These are phyloP conservation scores for Hyaloscypha finlandica DNA, from an alignment of 495 filamentous ascomycete genomes.

Conservation along the genomic window DNA sequence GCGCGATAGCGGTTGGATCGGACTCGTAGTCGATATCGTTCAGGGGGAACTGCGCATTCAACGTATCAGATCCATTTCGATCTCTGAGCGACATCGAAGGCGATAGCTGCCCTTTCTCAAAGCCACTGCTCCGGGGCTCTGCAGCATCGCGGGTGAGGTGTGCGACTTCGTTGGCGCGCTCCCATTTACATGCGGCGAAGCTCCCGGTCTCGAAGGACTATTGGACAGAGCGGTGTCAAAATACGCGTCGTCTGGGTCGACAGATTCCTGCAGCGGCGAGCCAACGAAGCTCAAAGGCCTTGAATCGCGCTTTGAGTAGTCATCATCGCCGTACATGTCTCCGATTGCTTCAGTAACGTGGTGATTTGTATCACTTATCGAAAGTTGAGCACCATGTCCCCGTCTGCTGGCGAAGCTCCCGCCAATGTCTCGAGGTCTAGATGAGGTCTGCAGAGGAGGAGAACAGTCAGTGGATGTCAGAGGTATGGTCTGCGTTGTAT, in stretches of 20 bases:
- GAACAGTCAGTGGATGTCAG: slow-evolving; percentile 22
- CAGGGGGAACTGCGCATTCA: slow-evolving; percentile 53
- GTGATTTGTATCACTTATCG: slow-evolving; percentile 69
- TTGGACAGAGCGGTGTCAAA: slow-evolving; percentile 32
- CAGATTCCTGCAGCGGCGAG: slow-evolving; percentile 42
- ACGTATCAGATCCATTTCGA: slow-evolving; percentile 23
- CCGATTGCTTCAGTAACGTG: slow-evolving; percentile 98
- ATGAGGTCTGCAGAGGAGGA: slow-evolving; percentile 48
- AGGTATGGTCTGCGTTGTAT: background rate
- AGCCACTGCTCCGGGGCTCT: slow-evolving; percentile 24
- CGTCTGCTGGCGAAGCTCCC: slow-evolving; percentile 56
- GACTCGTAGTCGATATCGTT: slow-evolving; percentile 92
- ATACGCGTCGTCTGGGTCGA: slow-evolving; percentile 41
- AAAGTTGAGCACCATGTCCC: slow-evolving; percentile 56
- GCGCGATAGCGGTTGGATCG: slow-evolving; percentile 86
- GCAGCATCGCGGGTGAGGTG: slow-evolving; percentile 30
- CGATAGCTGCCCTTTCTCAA: slow-evolving; percentile 47
- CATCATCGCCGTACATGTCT: slow-evolving; percentile 89
- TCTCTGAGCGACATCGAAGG: slow-evolving; percentile 59
- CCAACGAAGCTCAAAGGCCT: slow-evolving; percentile 66
- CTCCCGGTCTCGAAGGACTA: slow-evolving; percentile 22
- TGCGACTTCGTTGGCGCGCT: slow-evolving; percentile 24
- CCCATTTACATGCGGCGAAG: slow-evolving; percentile 29
- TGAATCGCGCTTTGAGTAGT: slow-evolving; percentile 60
- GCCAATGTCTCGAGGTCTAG: slow-evolving; percentile 55